phyloP scores from a whole-genome alignment of 2,329 filamentous ascomycete species.

The Plectosphaerella sp. region DNA sequence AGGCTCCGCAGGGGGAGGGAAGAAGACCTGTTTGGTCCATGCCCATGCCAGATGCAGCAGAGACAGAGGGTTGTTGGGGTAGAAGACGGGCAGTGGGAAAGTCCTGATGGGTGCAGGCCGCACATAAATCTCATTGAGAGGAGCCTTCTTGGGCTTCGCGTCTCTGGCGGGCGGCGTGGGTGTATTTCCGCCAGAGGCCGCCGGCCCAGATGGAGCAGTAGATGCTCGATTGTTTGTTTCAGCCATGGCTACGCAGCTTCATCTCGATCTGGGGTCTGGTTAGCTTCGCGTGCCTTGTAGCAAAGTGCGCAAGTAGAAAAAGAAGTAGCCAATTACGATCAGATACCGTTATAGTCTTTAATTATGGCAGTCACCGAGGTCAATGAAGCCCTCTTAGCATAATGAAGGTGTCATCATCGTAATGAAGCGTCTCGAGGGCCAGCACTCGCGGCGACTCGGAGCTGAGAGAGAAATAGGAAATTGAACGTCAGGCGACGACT shows the following conservation, averaged over 20 bases:
- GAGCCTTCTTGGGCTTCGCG: conserved; percentile 19
- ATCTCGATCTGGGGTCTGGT: conserved; percentile 38
- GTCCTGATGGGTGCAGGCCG: conserved; percentile 76
- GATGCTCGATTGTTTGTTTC: conserved; percentile 15
- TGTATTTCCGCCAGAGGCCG: too few relatives aligned
- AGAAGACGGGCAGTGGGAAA: conserved; percentile 80
- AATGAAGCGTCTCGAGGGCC: conserved; percentile 12
- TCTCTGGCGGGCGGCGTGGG: conserved; percentile 14
- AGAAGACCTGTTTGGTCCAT: conserved; percentile 70
- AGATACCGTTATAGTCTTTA: conserved; percentile 99
- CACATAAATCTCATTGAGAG: conserved; percentile 70
- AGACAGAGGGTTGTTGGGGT: conserved; percentile 89
- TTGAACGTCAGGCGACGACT: conserved; percentile 7
- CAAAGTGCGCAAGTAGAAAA: background rate
- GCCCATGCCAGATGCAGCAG: conserved; percentile 74
- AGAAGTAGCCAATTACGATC: conserved; percentile 42
- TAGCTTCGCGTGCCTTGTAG: conserved; percentile 6
- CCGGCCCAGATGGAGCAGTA: too few relatives aligned
- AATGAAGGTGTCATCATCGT: conserved; percentile 55
- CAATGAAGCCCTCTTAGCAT: conserved; percentile 58
- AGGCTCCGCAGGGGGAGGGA: conserved; percentile 61
- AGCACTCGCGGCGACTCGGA: background rate
- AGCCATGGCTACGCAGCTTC: conserved; percentile 38
- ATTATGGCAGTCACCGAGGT: conserved; percentile 58
- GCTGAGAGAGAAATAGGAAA: conserved; percentile 3